A percentile compares a stretch with the other conserved stretches of the same genome.
Conservation (phyloP, 1,284 basidiomycete genomes). For the Ganoderma multipileum region DNA sequence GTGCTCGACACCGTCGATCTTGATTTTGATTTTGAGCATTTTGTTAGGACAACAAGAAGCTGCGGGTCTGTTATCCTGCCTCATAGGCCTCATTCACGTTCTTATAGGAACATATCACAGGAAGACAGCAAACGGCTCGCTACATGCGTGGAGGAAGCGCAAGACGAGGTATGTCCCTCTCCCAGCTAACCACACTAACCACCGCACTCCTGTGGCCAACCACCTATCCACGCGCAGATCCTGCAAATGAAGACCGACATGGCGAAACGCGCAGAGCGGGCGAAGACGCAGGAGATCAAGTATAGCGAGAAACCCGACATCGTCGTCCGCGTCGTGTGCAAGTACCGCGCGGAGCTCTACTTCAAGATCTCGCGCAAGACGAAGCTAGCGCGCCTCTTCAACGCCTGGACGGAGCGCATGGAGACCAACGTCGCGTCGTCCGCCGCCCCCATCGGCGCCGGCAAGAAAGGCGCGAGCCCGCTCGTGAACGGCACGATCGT, state of each 20-base stretch:
- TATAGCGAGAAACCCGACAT: slow-evolving; percentile 83
- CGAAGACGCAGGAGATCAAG: slow-evolving; percentile 75
- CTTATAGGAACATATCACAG: slow-evolving; percentile 46
- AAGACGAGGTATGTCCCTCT: slow-evolving; percentile 67
- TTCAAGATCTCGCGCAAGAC: slow-evolving; percentile 90
- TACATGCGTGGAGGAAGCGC: slow-evolving; percentile 80
- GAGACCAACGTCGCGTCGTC: slow-evolving; percentile 46
- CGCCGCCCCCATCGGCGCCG: slow-evolving; percentile 1
- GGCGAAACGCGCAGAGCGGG: slow-evolving; percentile 75
- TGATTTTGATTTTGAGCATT: slow-evolving; percentile 27
- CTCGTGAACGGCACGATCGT: slow-evolving; percentile 53
- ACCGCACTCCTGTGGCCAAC: background rate
- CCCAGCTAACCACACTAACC: background rate
- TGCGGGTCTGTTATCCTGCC: slow-evolving; percentile 61
- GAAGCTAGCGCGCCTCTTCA: slow-evolving; percentile 79
- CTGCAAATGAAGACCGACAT: slow-evolving; percentile 80
- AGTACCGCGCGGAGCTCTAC: slow-evolving; percentile 85
- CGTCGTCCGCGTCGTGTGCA: slow-evolving; percentile 83
- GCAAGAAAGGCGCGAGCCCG: slow-evolving; percentile 39
- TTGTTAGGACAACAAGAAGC: slow-evolving; percentile 79
- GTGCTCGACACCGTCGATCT: slow-evolving; percentile 22
- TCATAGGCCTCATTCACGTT: background rate
- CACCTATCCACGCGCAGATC: slow-evolving; percentile 51
- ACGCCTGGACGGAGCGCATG: slow-evolving; percentile 88
- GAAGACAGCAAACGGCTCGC: slow-evolving; percentile 82